Percentiles rank a stretch among this genome's conserved stretches.
phyloP scores from a whole-genome alignment of 768 basidiomycete species.

The Suillus subalutaceus region DNA sequence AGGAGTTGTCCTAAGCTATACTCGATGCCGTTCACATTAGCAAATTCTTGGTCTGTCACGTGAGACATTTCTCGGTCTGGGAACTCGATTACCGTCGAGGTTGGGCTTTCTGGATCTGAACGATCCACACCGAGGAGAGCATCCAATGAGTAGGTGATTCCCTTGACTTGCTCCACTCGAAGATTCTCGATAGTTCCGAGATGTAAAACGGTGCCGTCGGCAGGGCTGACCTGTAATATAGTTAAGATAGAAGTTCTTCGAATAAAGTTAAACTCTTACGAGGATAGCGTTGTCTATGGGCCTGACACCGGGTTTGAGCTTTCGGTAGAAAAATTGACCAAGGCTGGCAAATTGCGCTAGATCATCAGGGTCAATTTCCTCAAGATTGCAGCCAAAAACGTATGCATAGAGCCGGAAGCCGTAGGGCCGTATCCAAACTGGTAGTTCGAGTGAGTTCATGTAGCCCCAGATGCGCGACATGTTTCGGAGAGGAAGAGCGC shows the following conservation, averaged over 20 bases:
- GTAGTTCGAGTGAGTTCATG: constrained; percentile 89
- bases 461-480: constrained; percentile 98
- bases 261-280: constrained; percentile 42
- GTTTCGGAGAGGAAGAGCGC: constrained; percentile 91
- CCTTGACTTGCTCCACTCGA: constrained; percentile 95
- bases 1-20: constrained; percentile 92
- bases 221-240: constrained; percentile 76
- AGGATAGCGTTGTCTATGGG: constrained; percentile 78
- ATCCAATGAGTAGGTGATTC: constrained; percentile 94
- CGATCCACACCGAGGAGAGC: constrained; percentile 84
- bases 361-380: constrained; percentile 83
- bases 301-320: constrained; percentile 77
- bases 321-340: constrained; percentile 96
- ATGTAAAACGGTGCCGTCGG: constrained; percentile 91
- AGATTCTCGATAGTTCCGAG: constrained; percentile 82
- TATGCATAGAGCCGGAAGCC: constrained; percentile 85
- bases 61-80: constrained; percentile 55
- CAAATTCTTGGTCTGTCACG: constrained; percentile 89
- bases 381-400: constrained; percentile 92
- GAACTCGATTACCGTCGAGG: constrained; percentile 43
- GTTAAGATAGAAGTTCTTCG: not conserved
- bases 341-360: constrained; percentile 79
- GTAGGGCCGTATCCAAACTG: constrained; percentile 92
- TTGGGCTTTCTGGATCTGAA: constrained; percentile 42
- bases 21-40: constrained; percentile 95